Evolutionary conservation across 1,139 yeast species (phyloP).

Genomic region (Kluyveromyces sp.): DNA sequence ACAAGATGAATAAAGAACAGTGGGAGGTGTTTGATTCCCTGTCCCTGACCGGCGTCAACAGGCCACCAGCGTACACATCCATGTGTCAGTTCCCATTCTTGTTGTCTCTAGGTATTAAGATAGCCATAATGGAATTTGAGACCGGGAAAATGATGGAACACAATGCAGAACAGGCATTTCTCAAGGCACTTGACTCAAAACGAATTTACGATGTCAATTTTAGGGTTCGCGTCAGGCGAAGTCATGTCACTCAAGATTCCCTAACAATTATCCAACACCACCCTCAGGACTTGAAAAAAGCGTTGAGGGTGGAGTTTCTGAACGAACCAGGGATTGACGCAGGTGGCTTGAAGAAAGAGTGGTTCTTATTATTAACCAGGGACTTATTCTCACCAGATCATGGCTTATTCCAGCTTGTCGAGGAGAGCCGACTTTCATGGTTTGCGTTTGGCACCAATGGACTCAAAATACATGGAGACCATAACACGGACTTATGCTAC

Average conservation of each 20-base stretch:
- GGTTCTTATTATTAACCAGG: slow-evolving; percentile 72
- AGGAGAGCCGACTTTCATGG: slow-evolving; percentile 72
- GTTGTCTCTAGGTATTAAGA: slow-evolving; percentile 75
- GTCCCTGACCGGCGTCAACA: slow-evolving; percentile 8
- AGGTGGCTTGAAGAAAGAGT: slow-evolving; percentile 88
- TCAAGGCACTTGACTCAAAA: slow-evolving; percentile 60
- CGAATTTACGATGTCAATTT: slow-evolving; percentile 61
- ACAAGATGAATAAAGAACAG: slow-evolving; percentile 10
- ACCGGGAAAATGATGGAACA: slow-evolving; percentile 77
- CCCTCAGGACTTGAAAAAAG: slow-evolving; percentile 61
- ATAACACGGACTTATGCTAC: slow-evolving; percentile 46
- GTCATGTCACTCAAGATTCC: slow-evolving; percentile 66
- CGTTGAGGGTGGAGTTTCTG: slow-evolving; percentile 68
- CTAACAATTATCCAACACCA: slow-evolving; percentile 49
- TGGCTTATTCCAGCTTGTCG: slow-evolving; percentile 55
- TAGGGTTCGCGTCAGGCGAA: slow-evolving; percentile 60
- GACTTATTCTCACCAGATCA: slow-evolving; percentile 61
- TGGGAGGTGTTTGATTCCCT: neutral
- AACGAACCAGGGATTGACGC: slow-evolving; percentile 93
- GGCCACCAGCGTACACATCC: slow-evolving; percentile 33
- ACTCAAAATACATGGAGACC: slow-evolving; percentile 24
- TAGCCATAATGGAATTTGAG: slow-evolving; percentile 73
- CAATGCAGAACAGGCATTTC: slow-evolving; percentile 85
- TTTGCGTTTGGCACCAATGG: slow-evolving; percentile 45
- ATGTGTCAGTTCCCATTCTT: slow-evolving; percentile 83